Conservation (phyloP, 2,329 filamentous ascomycete genomes). For the Ophiostoma ips region DNA sequence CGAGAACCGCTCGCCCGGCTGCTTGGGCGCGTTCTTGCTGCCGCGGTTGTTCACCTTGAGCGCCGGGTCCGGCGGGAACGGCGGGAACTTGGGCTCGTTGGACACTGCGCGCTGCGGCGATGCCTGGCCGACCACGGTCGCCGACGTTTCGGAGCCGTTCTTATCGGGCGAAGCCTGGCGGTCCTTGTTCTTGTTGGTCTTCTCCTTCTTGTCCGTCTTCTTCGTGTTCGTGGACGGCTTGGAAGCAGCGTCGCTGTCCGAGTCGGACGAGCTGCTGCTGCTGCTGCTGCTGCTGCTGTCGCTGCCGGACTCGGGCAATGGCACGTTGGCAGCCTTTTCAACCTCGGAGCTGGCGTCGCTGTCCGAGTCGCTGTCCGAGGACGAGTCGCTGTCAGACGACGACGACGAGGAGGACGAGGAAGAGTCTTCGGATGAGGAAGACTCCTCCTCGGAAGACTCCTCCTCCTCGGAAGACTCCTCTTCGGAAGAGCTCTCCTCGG, state of each 20-base stretch:
- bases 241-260: constrained; percentile 1
- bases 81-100: constrained; percentile 26
- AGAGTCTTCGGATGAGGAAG: neutral
- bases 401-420: constrained; percentile 14
- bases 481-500: constrained; percentile 13
- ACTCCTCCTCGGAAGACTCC: constrained; percentile 5
- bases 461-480: too few species aligned
- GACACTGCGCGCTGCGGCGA: constrained; percentile 26
- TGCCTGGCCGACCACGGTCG: constrained; percentile 32
- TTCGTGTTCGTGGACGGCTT: neutral
- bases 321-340: constrained; percentile 17
- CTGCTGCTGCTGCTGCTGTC: constrained; percentile 7
- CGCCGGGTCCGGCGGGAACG: constrained; percentile 38
- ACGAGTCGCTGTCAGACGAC: constrained; percentile 3
- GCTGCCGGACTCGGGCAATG: constrained; percentile 22
- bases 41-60: constrained; percentile 25
- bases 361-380: constrained; percentile 13
- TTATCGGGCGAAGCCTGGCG: constrained; percentile 6
- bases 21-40: constrained; percentile 34
- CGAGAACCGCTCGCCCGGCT: constrained; percentile 57
- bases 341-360: constrained; percentile 15
- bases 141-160: constrained; percentile 26
- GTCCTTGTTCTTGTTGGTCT: neutral
- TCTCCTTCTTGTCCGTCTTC: neutral
- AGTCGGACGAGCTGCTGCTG: constrained; percentile 3